Evolutionary conservation across 148 eudicot genomes (phyloP).

Genomic region (Diospyros lotus): DNA sequence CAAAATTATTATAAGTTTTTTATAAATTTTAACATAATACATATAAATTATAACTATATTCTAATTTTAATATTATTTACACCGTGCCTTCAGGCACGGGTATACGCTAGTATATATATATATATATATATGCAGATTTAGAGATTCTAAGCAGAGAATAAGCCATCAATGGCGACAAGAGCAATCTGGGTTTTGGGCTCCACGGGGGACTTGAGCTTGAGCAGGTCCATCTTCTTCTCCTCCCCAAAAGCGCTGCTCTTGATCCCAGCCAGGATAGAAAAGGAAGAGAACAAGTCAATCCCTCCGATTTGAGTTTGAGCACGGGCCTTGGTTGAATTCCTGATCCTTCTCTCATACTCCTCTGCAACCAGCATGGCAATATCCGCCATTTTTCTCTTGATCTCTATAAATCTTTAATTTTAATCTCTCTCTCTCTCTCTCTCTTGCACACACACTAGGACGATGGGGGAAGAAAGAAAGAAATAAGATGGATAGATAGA

Average conservation of each 20-base stretch:
- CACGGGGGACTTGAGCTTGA: constrained; percentile 17
- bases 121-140: not conserved
- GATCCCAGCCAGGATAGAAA: constrained; percentile 22
- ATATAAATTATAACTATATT: too few species aligned
- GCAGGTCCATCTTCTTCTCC: constrained; percentile 12
- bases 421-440: not conserved
- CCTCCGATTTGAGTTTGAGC: constrained; percentile 12
- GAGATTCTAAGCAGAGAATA: constrained; percentile 60
- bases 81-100: too few species aligned
- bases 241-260: constrained; percentile 14
- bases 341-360: constrained; percentile 78
- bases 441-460: too few species aligned
- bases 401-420: constrained; percentile 6
- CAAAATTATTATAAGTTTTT: too few species aligned
- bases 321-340: constrained; percentile 28
- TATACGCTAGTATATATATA: too few species aligned
- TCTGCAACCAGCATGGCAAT: constrained; percentile 85
- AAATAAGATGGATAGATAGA: too few species aligned
- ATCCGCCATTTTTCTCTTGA: constrained; percentile 54
- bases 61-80: too few species aligned
- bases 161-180: constrained; percentile 52
- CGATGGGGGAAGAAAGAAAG: too few species aligned
- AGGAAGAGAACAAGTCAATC: constrained; percentile 15
- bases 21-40: too few species aligned
- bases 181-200: constrained; percentile 48